phyloP scores from a whole-genome alignment of 2,329 filamentous ascomycete species.

The Cordyceps tenuipes region DNA sequence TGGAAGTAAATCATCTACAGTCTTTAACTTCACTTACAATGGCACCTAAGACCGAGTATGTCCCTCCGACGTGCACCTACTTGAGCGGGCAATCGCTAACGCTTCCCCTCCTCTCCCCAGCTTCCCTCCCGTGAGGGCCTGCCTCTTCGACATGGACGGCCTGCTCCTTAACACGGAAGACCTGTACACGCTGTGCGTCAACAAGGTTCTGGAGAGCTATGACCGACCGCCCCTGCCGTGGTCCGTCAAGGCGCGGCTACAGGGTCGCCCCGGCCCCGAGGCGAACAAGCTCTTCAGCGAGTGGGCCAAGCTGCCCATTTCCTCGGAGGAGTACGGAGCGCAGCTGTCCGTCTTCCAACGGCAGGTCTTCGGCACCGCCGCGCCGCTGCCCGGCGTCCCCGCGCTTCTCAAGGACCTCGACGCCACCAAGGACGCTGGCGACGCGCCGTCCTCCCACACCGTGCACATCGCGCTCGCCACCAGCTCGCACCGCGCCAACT shows the following conservation, averaged over 20 bases:
- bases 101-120: slow-evolving; percentile 30
- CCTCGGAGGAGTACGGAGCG: slow-evolving; percentile 55
- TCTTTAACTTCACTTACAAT: slow-evolving; percentile 21
- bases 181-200: slow-evolving; percentile 74
- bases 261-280: slow-evolving; percentile 47
- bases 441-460: slow-evolving; percentile 21
- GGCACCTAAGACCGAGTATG: slow-evolving; percentile 38
- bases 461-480: slow-evolving; percentile 84
- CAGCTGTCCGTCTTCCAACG: slow-evolving; percentile 57
- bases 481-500: slow-evolving; percentile 64
- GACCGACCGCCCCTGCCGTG: slow-evolving; percentile 71
- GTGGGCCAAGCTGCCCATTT: slow-evolving; percentile 81
- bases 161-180: slow-evolving; percentile 93
- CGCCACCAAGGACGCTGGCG: slow-evolving; percentile 26
- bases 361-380: slow-evolving; percentile 63
- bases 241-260: slow-evolving; percentile 84
- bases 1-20: not conserved
- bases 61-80: slow-evolving; percentile 12
- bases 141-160: slow-evolving; percentile 98
- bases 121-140: slow-evolving; percentile 75
- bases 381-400: slow-evolving; percentile 70
- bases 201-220: slow-evolving; percentile 71
- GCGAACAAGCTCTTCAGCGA: slow-evolving; percentile 53
- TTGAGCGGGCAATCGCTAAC: not conserved
- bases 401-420: slow-evolving; percentile 56